Percentiles rank a stretch among this genome's conserved stretches.
These are phyloP conservation scores for Lodderomyces metapsilosis DNA, from an alignment of 1,139 yeast species.

Conservation along the genomic window DNA sequence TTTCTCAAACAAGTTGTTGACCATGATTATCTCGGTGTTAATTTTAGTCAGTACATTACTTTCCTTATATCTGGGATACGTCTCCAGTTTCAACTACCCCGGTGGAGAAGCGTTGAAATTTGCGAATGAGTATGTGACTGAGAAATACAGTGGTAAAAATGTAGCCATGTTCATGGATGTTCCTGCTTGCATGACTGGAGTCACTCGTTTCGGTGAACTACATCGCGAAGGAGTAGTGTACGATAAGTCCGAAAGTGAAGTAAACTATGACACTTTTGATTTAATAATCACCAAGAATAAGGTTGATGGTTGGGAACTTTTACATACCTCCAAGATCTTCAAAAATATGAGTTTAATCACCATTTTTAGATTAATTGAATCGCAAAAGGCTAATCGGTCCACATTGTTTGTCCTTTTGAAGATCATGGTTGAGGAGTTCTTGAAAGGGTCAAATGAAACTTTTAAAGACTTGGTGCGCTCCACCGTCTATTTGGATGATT, in stretches of 20 bases:
- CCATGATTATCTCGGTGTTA: slow-evolving; percentile 29
- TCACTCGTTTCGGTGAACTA: slow-evolving; percentile 67
- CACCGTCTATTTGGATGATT: slow-evolving; percentile 25
- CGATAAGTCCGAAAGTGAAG: slow-evolving; percentile 68
- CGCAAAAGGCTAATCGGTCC: slow-evolving; percentile 12
- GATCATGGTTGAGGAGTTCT: slow-evolving; percentile 20
- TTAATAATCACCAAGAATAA: slow-evolving; percentile 52
- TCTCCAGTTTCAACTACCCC: slow-evolving; percentile 80
- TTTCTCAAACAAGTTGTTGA: slow-evolving; percentile 26
- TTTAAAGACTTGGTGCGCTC: slow-evolving; percentile 19
- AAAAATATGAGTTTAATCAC: slow-evolving; percentile 23
- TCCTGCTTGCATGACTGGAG: slow-evolving; percentile 87
- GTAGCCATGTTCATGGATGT: slow-evolving; percentile 60
- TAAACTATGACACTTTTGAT: slow-evolving; percentile 47
- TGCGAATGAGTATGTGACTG: slow-evolving; percentile 46
- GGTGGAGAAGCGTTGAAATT: slow-evolving; percentile 73
- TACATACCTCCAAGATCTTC: slow-evolving; percentile 22
- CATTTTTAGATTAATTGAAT: slow-evolving; percentile 15
- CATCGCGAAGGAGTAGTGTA: slow-evolving; percentile 48
- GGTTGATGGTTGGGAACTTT: slow-evolving; percentile 27
- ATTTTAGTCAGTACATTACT: slow-evolving; percentile 32
- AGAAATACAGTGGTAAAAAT: not conserved
- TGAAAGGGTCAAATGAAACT: slow-evolving; percentile 17
- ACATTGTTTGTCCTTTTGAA: slow-evolving; percentile 13
- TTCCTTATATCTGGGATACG: slow-evolving; percentile 53